Evolutionary conservation across 306 rosid species (phyloP), one percentile per base, ranked within the genome.

Genomic region (Inga oerstediana): DNA sequence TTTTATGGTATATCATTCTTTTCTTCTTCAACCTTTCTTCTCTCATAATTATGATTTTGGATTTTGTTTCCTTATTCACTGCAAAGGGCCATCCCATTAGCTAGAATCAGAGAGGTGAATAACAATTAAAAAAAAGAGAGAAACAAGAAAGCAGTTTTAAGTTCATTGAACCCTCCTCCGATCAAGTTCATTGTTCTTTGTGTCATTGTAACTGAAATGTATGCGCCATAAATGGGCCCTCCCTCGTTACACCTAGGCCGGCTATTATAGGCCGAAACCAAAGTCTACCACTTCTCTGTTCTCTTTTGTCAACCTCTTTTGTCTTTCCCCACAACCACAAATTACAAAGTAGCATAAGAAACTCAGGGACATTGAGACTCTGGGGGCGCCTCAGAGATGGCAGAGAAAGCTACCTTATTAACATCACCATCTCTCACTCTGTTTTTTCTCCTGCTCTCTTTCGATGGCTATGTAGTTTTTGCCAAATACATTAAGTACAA

Each of bases 401-500:
- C 67, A 12, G 81, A 37, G 66, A 41, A 34, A 32, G 65, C 10
- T 11, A 10, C 27, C 70, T 66, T 30, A 12, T 44, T 70, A 24
- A 58, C 74, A 43, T 41, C 69, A 45, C 74, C 54, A 34, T 76
- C 66, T 66, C 56, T 79, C 73, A 80, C 45, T 45, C 71, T 43
- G 68, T 78, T 72, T 78, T 43, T 67, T 79, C 65, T 85, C 6
- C 62, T 88, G 52, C 85, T 87, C 14, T 80, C 85, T 84, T 82
- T 85, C 79, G 45, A 64, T 80, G 82, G 72, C 75, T 82, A 59
- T 45, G 58, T 27, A 10, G 94, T 84, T 59, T 52, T 52, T 75
- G 88, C 89, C 16, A 62, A 76, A 22, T 91, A 81, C 81, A 81
- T 82, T 49, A 92, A 87, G 61, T 95, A 95, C 48, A 72, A 90